Evolutionary conservation across 2,329 filamentous ascomycete genomes (phyloP).

Genomic region (Aspergillus puulaauensis): DNA sequence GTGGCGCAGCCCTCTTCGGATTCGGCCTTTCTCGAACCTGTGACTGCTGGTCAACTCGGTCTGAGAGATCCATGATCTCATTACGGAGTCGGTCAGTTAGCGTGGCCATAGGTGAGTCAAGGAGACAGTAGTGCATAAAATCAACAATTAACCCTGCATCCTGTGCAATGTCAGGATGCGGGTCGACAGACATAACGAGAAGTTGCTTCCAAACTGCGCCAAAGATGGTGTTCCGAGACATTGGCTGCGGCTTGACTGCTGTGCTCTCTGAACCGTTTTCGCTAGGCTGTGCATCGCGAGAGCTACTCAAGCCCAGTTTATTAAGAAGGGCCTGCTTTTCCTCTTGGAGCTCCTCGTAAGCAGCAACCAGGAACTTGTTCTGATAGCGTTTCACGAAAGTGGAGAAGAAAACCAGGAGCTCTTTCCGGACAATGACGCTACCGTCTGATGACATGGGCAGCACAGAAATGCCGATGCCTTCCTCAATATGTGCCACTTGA

Average conservation of each 20-base stretch:
- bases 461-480: constrained; percentile 83
- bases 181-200: constrained; percentile 86
- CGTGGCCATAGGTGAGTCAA: constrained; percentile 72
- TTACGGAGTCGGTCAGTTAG: constrained; percentile 71
- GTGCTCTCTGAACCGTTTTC: constrained; percentile 19
- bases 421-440: constrained; percentile 89
- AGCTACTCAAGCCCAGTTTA: constrained; percentile 44
- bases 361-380: constrained; percentile 86
- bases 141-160: constrained; percentile 85
- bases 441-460: constrained; percentile 92
- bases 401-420: constrained; percentile 90
- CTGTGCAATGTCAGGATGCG: constrained; percentile 86
- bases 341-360: constrained; percentile 85
- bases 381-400: constrained; percentile 88
- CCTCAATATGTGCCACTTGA: constrained; percentile 86
- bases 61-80: constrained; percentile 51
- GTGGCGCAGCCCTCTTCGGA: constrained; percentile 36
- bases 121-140: constrained; percentile 73
- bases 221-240: constrained; percentile 84
- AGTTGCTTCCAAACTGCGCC: constrained; percentile 93
- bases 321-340: constrained; percentile 69
- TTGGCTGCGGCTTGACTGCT: constrained; percentile 28
- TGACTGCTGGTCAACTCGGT: constrained; percentile 38
- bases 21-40: constrained; percentile 35
- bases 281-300: constrained; percentile 20